Conservation (phyloP, 192 early-diverging fungal species). For the Entomortierella lignicola region DNA sequence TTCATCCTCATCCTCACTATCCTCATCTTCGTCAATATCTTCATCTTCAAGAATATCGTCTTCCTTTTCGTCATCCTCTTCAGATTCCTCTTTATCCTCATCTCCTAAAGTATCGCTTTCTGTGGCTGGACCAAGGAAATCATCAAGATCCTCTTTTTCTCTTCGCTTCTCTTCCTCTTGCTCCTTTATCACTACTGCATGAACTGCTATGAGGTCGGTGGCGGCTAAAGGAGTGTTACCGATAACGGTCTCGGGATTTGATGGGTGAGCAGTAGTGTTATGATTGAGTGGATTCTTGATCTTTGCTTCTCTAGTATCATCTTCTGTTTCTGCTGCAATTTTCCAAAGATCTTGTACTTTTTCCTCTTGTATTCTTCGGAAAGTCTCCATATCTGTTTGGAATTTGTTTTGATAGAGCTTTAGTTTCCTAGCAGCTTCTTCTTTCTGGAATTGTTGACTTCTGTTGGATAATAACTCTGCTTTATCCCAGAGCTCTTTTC, state of each 20-base stretch:
- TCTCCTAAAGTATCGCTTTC: slow-evolving; percentile 35
- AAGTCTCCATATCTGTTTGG: slow-evolving; percentile 42
- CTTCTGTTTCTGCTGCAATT: slow-evolving; percentile 7
- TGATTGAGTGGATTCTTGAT: neutral
- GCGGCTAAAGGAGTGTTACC: neutral
- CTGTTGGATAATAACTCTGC: slow-evolving; percentile 36
- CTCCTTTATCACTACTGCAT: neutral
- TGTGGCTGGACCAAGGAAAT: slow-evolving; percentile 30
- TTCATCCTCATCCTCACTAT: slow-evolving; percentile 13
- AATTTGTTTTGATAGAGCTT: slow-evolving; percentile 39
- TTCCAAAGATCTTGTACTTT: slow-evolving; percentile 27
- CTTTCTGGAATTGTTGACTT: slow-evolving; percentile 41
- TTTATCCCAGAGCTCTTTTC: slow-evolving; percentile 48
- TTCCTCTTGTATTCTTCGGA: slow-evolving; percentile 32
- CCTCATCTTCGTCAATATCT: slow-evolving; percentile 9
- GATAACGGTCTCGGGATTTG: neutral
- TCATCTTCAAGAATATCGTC: slow-evolving; percentile 1
- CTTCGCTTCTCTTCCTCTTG: slow-evolving; percentile 19
- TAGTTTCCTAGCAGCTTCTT: slow-evolving; percentile 39
- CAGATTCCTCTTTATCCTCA: slow-evolving; percentile 8
- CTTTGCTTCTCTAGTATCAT: neutral
- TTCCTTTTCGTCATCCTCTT: slow-evolving; percentile 12
- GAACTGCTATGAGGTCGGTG: neutral
- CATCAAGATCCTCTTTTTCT: slow-evolving; percentile 36
- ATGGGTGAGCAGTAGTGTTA: neutral